Evolutionary conservation across 441 rosid genomes (phyloP).

Genomic region (Syzygium malaccense): DNA sequence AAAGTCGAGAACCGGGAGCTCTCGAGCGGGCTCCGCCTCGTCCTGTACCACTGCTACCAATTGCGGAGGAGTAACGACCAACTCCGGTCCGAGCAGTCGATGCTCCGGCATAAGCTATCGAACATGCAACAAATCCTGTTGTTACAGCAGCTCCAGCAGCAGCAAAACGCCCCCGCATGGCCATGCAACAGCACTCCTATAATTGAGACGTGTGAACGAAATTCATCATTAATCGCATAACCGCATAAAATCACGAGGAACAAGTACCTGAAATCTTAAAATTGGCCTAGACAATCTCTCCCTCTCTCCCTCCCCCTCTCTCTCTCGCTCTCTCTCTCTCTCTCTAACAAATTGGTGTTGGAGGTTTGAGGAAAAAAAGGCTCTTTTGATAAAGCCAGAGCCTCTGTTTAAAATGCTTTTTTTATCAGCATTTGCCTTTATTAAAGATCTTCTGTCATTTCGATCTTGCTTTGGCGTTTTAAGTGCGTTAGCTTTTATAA

Average conservation of each 20-base stretch:
- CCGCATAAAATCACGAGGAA: conserved; percentile 7
- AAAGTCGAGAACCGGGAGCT: conserved; percentile 51
- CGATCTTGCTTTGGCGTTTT: background rate
- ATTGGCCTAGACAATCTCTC: background rate
- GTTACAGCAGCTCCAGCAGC: conserved; percentile 47
- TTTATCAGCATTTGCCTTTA: background rate
- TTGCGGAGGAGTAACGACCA: conserved; percentile 35
- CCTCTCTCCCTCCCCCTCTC: background rate
- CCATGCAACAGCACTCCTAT: conserved; percentile 27
- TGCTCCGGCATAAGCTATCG: conserved; percentile 55
- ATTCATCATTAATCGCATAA: conserved; percentile 27
- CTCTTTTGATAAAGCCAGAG: background rate
- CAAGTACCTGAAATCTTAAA: conserved; percentile 8
- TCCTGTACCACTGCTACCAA: conserved; percentile 24
- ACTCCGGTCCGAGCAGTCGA: conserved; percentile 39
- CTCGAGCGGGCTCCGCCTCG: conserved; percentile 28
- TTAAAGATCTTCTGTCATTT: background rate
- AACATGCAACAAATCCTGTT: conserved; percentile 41
- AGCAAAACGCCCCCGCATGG: conserved; percentile 32
- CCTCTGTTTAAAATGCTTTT: background rate
- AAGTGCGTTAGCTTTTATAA: background rate
- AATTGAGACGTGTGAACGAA: conserved; percentile 26
- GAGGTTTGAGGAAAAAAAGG: background rate
- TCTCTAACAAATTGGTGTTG: background rate
- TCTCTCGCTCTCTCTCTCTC: conserved; percentile 1